Evolutionary conservation across 2,329 filamentous ascomycete genomes (phyloP).

Genomic region (Didymella keratinophila): DNA sequence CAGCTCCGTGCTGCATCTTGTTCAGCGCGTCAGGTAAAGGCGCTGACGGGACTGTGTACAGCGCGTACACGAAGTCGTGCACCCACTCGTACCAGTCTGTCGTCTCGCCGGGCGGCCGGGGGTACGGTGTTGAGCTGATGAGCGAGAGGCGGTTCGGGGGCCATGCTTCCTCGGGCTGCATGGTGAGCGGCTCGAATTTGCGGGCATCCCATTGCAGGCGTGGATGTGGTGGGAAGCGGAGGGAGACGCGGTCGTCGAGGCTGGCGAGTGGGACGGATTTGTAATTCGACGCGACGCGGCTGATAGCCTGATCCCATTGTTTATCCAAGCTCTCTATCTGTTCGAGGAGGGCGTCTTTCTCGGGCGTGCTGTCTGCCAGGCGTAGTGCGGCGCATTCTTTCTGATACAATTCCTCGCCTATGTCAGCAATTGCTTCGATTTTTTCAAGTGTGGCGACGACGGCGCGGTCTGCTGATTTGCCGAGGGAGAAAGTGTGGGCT

Average conservation of each 20-base stretch:
- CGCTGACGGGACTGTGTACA: constrained; percentile 19
- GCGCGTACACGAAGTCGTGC: constrained; percentile 37
- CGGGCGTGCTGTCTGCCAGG: constrained; percentile 27
- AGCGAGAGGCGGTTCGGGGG: constrained; percentile 67
- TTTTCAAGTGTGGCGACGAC: constrained; percentile 11
- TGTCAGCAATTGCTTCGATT: constrained; percentile 31
- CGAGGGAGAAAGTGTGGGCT: constrained; percentile 5
- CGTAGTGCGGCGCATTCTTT: constrained; percentile 39
- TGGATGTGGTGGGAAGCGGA: constrained; percentile 30
- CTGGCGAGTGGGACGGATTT: constrained; percentile 17
- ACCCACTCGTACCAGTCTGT: constrained; percentile 36
- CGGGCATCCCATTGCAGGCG: constrained; percentile 70
- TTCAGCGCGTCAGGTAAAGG: constrained; percentile 36
- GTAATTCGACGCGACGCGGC: constrained; percentile 14
- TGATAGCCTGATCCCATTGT: constrained; percentile 15
- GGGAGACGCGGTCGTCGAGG: constrained; percentile 40
- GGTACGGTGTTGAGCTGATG: constrained; percentile 71
- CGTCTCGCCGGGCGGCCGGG: constrained; percentile 21
- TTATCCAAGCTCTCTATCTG: constrained; percentile 50
- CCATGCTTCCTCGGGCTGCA: constrained; percentile 68
- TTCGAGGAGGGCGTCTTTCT: constrained; percentile 37
- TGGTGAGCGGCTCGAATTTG: constrained; percentile 71
- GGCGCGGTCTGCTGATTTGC: constrained; percentile 10
- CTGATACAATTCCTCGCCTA: constrained; percentile 38
- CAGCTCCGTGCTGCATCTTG: constrained; percentile 39